Percentiles rank a stretch among this genome's conserved stretches.
Evolutionary conservation across 768 basidiomycete genomes (phyloP).

Genomic region (Serendipita sp.): DNA sequence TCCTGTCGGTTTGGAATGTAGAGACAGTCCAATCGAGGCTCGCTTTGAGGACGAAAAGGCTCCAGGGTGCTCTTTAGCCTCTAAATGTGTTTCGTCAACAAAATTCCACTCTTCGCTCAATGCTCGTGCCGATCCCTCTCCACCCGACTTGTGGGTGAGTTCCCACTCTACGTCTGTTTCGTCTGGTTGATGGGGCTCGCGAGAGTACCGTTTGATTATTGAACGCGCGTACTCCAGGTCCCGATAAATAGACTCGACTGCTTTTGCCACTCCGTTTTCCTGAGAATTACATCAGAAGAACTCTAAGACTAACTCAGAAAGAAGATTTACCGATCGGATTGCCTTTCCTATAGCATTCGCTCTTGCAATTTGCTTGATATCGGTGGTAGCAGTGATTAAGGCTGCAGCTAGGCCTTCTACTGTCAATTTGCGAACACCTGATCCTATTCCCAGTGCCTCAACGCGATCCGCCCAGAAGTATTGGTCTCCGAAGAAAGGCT

Average conservation of each 20-base stretch:
- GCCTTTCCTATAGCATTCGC: constrained; percentile 74
- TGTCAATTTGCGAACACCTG: constrained; percentile 75
- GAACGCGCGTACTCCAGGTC: constrained; percentile 90
- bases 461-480: constrained; percentile 97
- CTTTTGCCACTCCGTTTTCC: constrained; percentile 91
- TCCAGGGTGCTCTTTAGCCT: neutral
- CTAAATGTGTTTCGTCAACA: neutral
- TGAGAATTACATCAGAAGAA: constrained; percentile 18
- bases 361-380: constrained; percentile 73
- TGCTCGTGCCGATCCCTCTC: constrained; percentile 20
- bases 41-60: neutral
- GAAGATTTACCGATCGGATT: constrained; percentile 52
- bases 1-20: neutral
- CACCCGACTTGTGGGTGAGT: neutral
- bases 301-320: neutral
- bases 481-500: constrained; percentile 96
- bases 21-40: neutral
- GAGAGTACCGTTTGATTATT: constrained; percentile 47
- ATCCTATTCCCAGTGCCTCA: constrained; percentile 87
- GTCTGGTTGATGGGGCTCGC: constrained; percentile 7
- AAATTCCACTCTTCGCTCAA: constrained; percentile 13
- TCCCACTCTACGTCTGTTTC: constrained; percentile 2
- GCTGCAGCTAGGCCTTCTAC: constrained; percentile 65
- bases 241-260: constrained; percentile 90
- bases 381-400: constrained; percentile 64